A percentile compares a stretch with the other conserved stretches of the same genome.
phyloP scores from a whole-genome alignment of 768 basidiomycete species.

The Leccinum ochraceum region DNA sequence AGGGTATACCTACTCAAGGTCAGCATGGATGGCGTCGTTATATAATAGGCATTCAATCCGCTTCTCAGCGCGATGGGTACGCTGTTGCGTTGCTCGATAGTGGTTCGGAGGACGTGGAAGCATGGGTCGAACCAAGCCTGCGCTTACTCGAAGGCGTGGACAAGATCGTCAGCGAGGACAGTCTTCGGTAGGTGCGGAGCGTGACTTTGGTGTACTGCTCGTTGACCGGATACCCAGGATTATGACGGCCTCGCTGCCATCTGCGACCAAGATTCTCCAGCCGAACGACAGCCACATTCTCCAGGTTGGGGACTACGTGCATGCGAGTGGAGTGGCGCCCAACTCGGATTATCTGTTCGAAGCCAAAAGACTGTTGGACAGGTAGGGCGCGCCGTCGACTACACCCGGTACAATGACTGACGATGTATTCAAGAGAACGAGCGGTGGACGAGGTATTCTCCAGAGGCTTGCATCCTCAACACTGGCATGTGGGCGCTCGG shows the following conservation, averaged over 20 bases:
- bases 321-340: conserved; percentile 48
- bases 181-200: conserved; percentile 31
- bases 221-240: conserved; percentile 27
- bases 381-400: conserved; percentile 38
- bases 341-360: conserved; percentile 61
- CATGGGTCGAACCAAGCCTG: conserved; percentile 21
- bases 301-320: conserved; percentile 45
- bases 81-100: conserved; percentile 50
- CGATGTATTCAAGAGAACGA: no score
- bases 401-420: no score
- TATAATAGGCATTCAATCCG: conserved; percentile 6
- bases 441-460: conserved; percentile 45
- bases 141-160: conserved; percentile 36
- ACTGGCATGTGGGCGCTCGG: conserved; percentile 72
- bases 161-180: conserved; percentile 27
- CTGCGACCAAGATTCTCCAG: conserved; percentile 67
- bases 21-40: conserved; percentile 25
- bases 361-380: conserved; percentile 52
- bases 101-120: conserved; percentile 19
- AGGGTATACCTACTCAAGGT: conserved; percentile 53
- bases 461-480: conserved; percentile 74
- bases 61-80: conserved; percentile 37
- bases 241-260: conserved; percentile 47
- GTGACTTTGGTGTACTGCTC: background rate
- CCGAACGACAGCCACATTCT: conserved; percentile 62